Conservation (phyloP, 148 eudicot species). For the Drosera capensis region DNA sequence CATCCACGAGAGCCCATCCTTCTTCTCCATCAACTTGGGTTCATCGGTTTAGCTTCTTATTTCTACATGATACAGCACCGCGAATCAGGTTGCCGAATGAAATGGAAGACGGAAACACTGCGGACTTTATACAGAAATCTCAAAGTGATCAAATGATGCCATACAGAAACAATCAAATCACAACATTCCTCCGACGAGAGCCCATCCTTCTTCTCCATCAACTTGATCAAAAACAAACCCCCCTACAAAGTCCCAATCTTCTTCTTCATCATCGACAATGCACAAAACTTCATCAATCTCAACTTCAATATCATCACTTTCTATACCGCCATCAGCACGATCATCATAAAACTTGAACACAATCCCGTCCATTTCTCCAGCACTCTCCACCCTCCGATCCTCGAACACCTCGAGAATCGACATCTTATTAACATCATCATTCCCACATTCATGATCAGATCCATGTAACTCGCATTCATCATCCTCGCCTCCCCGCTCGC, state of each 20-base stretch:
- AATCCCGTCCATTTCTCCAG: neutral
- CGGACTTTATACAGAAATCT: too few relatives aligned
- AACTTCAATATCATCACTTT: constrained; percentile 5
- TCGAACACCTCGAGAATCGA: neutral
- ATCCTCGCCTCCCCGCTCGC: neutral
- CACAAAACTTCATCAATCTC: neutral
- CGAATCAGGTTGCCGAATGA: too few relatives aligned
- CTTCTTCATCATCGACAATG: constrained; percentile 12
- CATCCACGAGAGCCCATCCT: too few relatives aligned
- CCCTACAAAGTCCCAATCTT: constrained; percentile 23
- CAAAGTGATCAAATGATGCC: too few relatives aligned
- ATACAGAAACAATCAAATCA: too few relatives aligned
- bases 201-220: constrained; percentile 41
- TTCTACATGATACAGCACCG: too few relatives aligned
- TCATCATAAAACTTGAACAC: constrained; percentile 1
- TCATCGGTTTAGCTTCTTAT: too few relatives aligned
- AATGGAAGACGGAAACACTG: too few relatives aligned
- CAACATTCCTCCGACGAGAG: constrained; percentile 29
- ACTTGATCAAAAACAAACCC: constrained; percentile 15
- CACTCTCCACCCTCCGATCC: neutral
- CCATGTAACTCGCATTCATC: neutral
- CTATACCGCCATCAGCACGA: too few relatives aligned
- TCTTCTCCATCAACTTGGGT: too few relatives aligned
- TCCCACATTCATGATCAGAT: constrained; percentile 2
- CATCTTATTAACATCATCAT: neutral